Evolutionary conservation across 176 grass and related monocot genomes (phyloP).

Genomic region (Carex littledalei): DNA sequence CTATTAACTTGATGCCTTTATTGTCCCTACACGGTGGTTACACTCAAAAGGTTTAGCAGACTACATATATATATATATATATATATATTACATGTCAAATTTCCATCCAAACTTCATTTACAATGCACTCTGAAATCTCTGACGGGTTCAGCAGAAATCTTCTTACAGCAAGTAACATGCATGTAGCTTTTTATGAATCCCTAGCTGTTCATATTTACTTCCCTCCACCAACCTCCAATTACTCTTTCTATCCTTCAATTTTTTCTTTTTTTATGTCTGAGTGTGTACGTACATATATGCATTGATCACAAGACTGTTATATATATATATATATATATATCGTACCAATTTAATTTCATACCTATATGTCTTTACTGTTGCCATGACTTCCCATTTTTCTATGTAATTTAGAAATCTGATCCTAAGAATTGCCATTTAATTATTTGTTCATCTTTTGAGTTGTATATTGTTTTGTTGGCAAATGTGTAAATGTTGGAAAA

Average conservation of each 20-base stretch:
- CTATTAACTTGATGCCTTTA: not conserved
- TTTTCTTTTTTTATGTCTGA: not conserved
- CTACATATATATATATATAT: no score
- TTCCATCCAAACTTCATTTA: not conserved
- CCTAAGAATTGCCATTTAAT: not conserved
- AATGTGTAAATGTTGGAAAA: not conserved
- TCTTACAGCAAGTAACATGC: constrained; percentile 14
- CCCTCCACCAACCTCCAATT: constrained; percentile 13
- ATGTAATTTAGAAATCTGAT: not conserved
- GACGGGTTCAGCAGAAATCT: not conserved
- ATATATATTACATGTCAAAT: not conserved
- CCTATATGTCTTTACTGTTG: not conserved
- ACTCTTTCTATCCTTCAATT: not conserved
- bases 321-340: not conserved
- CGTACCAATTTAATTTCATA: not conserved
- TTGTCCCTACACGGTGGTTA: not conserved
- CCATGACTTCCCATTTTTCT: not conserved
- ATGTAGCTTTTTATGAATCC: constrained; percentile 20
- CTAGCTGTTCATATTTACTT: constrained; percentile 20
- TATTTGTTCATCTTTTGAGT: not conserved
- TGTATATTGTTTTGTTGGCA: not conserved
- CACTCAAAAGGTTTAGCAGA: not conserved
- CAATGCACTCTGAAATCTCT: not conserved
- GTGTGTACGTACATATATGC: not conserved
- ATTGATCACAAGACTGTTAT: not conserved